Evolutionary conservation across 2,329 filamentous ascomycete genomes (phyloP).

Genomic region (Aspergillus sclerotialis): DNA sequence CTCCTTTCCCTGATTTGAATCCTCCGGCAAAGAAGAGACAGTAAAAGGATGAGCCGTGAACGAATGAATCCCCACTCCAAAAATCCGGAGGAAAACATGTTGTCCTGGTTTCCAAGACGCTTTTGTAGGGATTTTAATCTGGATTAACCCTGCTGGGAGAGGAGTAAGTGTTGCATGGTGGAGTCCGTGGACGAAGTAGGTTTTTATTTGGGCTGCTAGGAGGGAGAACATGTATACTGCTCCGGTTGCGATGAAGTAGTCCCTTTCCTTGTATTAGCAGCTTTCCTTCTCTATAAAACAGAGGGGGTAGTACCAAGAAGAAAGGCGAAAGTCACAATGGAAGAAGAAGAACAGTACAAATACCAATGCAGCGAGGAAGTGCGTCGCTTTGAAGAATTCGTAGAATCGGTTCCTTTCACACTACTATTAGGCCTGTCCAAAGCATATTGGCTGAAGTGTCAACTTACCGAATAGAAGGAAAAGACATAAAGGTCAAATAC

Average conservation of each 20-base stretch:
- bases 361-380: constrained; percentile 46
- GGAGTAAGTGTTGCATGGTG: constrained; percentile 37
- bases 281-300: not conserved
- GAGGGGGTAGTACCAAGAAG: constrained; percentile 41
- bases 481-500: constrained; percentile 50
- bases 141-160: constrained; percentile 36
- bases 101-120: constrained; percentile 47
- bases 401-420: constrained; percentile 45
- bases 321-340: constrained; percentile 51
- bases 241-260: constrained; percentile 55
- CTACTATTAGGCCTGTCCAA: not conserved
- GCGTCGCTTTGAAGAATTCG: constrained; percentile 56
- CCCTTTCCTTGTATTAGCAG: constrained; percentile 28
- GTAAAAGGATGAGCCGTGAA: constrained; percentile 51
- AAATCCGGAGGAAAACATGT: constrained; percentile 50
- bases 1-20: constrained; percentile 7
- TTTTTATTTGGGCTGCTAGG: constrained; percentile 40
- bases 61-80: constrained; percentile 32
- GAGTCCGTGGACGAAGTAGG: constrained; percentile 46
- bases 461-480: constrained; percentile 43
- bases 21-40: constrained; percentile 43
- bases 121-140: constrained; percentile 38
- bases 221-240: constrained; percentile 46
- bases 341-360: constrained; percentile 57
- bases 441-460: not conserved